phyloP scores from a whole-genome alignment of 768 basidiomycete genomes.

The Pseudohyphozyma bogoriensis region DNA sequence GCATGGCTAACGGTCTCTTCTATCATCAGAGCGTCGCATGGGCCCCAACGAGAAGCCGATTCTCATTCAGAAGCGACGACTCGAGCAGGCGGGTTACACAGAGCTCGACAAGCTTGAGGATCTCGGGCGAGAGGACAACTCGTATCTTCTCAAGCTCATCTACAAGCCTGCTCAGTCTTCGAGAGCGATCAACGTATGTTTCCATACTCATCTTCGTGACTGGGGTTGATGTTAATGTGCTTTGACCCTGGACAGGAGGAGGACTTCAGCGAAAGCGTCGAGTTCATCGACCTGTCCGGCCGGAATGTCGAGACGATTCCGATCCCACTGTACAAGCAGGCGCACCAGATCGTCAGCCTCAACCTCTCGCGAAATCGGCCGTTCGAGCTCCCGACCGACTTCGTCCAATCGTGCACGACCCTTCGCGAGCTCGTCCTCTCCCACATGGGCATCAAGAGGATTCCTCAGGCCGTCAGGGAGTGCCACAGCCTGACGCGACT shows the following conservation, averaged over 20 bases:
- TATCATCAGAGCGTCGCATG: conserved; percentile 62
- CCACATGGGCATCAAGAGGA: conserved; percentile 88
- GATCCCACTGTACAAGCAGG: conserved; percentile 70
- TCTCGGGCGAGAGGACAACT: conserved; percentile 64
- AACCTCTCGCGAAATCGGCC: conserved; percentile 89
- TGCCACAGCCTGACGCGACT: conserved; percentile 63
- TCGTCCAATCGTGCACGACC: conserved; percentile 74
- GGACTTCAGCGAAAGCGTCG: conserved; percentile 57
- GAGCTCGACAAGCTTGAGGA: conserved; percentile 64
- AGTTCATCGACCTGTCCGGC: conserved; percentile 69
- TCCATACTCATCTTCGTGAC: conserved; percentile 41
- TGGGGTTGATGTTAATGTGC: not conserved
- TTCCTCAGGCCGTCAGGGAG: conserved; percentile 72
- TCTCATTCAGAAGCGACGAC: conserved; percentile 65
- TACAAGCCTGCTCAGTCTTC: conserved; percentile 49
- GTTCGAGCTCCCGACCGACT: conserved; percentile 91
- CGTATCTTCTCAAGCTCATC: conserved; percentile 78
- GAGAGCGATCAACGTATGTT: conserved; percentile 5
- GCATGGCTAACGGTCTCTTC: not conserved
- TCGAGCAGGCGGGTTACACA: conserved; percentile 83
- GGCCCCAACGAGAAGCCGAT: conserved; percentile 72
- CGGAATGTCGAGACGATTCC: conserved; percentile 78
- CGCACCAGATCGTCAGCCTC: conserved; percentile 70
- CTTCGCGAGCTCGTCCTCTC: conserved; percentile 77
- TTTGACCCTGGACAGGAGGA: conserved; percentile 49